A percentile compares a stretch with the other conserved stretches of the same genome.
Conservation (phyloP, 164 flowering plant species). For the Chimonanthus praecox region DNA sequence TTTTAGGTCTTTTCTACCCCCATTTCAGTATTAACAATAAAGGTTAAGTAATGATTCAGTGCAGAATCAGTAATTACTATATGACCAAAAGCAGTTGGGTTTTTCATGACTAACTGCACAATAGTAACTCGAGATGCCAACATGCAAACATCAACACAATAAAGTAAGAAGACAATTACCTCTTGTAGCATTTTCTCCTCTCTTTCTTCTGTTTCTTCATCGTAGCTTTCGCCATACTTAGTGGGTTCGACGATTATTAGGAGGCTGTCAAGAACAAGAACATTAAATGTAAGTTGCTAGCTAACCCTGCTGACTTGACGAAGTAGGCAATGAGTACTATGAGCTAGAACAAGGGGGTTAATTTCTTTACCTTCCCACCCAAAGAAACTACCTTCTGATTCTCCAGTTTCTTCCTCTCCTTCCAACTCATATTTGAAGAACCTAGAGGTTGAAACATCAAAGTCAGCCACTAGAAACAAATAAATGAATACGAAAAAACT, state of each 20-base stretch:
- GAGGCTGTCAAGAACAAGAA: conserved; percentile 40
- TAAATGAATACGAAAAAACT: background rate
- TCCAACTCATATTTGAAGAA: conserved; percentile 76
- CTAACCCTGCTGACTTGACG: background rate
- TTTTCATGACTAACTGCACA: background rate
- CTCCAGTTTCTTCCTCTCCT: conserved; percentile 71
- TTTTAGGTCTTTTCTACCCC: background rate
- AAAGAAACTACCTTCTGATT: conserved; percentile 58
- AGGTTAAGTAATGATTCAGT: background rate
- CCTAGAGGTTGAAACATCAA: conserved; percentile 27
- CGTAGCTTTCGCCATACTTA: conserved; percentile 52
- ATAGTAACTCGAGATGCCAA: background rate
- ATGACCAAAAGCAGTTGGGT: background rate
- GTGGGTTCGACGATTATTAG: conserved; percentile 58
- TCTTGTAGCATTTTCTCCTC: conserved; percentile 59
- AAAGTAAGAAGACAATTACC: conserved; percentile 30
- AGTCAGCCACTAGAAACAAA: background rate
- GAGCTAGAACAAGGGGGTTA: background rate
- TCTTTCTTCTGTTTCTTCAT: conserved; percentile 81
- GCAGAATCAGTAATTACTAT: too few relatives aligned
- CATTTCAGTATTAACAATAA: too few relatives aligned
- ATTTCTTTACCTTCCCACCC: conserved; percentile 71
- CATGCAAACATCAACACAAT: background rate
- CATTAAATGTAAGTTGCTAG: background rate
- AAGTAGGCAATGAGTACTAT: background rate